Evolutionary conservation across 2,329 filamentous ascomycete genomes (phyloP).

Genomic region (Trichoderma gracile): DNA sequence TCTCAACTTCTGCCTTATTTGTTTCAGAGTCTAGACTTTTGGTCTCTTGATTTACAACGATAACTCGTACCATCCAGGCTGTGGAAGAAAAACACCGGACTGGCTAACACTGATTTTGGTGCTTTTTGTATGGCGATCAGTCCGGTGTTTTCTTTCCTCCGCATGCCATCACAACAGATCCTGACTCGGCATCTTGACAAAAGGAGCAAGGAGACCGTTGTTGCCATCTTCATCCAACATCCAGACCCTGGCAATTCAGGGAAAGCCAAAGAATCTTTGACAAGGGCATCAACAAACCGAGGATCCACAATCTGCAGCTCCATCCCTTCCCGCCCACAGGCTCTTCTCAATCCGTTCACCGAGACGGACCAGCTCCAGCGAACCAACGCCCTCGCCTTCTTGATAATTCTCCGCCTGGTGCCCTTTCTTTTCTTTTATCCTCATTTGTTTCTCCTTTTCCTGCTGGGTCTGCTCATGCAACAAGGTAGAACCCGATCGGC

Average conservation of each 20-base stretch:
- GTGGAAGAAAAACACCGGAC: too few species aligned
- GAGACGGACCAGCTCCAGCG: not conserved
- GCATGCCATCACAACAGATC: too few species aligned
- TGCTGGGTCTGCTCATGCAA: not conserved
- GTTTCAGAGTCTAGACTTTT: not conserved
- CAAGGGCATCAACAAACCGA: too few species aligned
- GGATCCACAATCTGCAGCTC: conserved; percentile 19
- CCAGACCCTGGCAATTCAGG: not conserved
- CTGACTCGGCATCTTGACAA: not conserved
- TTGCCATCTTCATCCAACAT: not conserved
- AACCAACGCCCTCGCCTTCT: not conserved
- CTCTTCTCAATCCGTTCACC: conserved; percentile 21
- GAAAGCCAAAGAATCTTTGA: too few species aligned
- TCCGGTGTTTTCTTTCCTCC: too few species aligned
- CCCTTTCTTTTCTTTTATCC: not conserved
- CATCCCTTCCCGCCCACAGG: conserved; percentile 3
- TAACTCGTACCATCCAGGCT: too few species aligned
- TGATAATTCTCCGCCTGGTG: not conserved
- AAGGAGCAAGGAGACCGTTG: not conserved
- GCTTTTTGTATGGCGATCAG: too few species aligned
- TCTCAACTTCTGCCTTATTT: not conserved
- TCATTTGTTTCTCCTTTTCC: not conserved
- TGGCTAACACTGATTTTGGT: too few species aligned
- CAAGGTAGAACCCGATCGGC: conserved; percentile 5
- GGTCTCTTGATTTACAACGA: not conserved